Conservation (phyloP, 2,329 filamentous ascomycete genomes). For the Monosporascus ibericus region DNA sequence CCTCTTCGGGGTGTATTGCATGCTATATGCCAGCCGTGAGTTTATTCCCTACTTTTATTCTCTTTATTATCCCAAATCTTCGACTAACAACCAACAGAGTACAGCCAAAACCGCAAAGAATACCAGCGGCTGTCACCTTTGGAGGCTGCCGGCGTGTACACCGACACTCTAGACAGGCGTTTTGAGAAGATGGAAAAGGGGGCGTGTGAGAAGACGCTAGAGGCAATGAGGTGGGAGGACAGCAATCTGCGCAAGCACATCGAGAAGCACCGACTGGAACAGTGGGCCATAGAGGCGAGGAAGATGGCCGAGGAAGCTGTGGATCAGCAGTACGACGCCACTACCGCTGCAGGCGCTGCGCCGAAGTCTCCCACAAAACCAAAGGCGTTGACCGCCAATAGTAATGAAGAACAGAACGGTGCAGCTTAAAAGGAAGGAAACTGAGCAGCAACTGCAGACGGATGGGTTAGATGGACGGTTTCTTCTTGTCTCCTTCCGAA, state of each 20-base stretch:
- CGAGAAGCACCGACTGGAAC: slow-evolving; percentile 60
- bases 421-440: not conserved
- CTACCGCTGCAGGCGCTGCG: slow-evolving; percentile 16
- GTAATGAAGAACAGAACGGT: not conserved
- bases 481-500: not conserved
- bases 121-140: slow-evolving; percentile 44
- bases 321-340: slow-evolving; percentile 20
- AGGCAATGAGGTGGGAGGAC: slow-evolving; percentile 70
- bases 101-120: slow-evolving; percentile 35
- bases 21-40: slow-evolving; percentile 61
- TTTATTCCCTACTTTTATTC: slow-evolving; percentile 9
- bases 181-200: slow-evolving; percentile 55
- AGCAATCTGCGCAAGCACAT: slow-evolving; percentile 57
- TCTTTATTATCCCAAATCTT: not conserved
- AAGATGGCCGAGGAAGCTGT: slow-evolving; percentile 23
- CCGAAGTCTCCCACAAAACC: slow-evolving; percentile 6
- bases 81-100: slow-evolving; percentile 22
- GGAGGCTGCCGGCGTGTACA: slow-evolving; percentile 53
- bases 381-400: not conserved
- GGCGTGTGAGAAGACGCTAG: slow-evolving; percentile 59
- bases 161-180: slow-evolving; percentile 54
- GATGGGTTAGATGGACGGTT: not conserved
- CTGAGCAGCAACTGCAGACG: not conserved
- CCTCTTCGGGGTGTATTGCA: slow-evolving; percentile 60
- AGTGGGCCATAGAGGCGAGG: slow-evolving; percentile 49